Evolutionary conservation across 2,329 filamentous ascomycete genomes (phyloP).

Genomic region (Coleophoma eucalyptorum): DNA sequence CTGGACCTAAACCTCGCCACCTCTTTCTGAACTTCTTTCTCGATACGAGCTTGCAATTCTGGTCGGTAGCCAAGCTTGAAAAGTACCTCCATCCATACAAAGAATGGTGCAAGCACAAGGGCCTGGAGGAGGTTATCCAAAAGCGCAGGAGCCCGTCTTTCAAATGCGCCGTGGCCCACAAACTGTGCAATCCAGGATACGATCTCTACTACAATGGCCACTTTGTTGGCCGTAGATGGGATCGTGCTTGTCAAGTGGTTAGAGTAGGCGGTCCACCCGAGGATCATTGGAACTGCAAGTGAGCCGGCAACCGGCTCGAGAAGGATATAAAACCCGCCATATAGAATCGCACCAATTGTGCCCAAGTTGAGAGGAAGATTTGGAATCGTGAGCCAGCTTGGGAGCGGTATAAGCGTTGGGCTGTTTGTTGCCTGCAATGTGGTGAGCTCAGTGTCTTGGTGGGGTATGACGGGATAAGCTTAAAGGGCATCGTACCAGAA

Average conservation of each 20-base stretch:
- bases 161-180: conserved; percentile 84
- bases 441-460: conserved; percentile 15
- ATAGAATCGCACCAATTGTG: conserved; percentile 62
- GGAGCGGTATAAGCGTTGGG: conserved; percentile 59
- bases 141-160: conserved; percentile 82
- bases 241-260: conserved; percentile 63
- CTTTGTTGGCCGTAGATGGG: conserved; percentile 44
- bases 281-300: conserved; percentile 69
- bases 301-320: conserved; percentile 91
- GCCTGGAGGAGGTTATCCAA: conserved; percentile 91
- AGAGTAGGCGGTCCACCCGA: conserved; percentile 68
- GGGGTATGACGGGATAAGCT: conserved; percentile 1
- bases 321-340: conserved; percentile 79
- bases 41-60: conserved; percentile 77
- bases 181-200: conserved; percentile 87
- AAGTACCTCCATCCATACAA: conserved; percentile 93
- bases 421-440: conserved; percentile 53
- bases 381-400: conserved; percentile 63
- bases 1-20: conserved; percentile 68
- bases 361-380: conserved; percentile 64
- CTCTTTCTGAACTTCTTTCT: conserved; percentile 71
- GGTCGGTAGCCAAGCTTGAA: conserved; percentile 89
- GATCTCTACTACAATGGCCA: conserved; percentile 65
- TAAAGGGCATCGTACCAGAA: conserved; percentile 53
- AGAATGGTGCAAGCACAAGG: conserved; percentile 88